Conservation (phyloP, 2,329 filamentous ascomycete genomes). For the Aspergillus unguis region DNA sequence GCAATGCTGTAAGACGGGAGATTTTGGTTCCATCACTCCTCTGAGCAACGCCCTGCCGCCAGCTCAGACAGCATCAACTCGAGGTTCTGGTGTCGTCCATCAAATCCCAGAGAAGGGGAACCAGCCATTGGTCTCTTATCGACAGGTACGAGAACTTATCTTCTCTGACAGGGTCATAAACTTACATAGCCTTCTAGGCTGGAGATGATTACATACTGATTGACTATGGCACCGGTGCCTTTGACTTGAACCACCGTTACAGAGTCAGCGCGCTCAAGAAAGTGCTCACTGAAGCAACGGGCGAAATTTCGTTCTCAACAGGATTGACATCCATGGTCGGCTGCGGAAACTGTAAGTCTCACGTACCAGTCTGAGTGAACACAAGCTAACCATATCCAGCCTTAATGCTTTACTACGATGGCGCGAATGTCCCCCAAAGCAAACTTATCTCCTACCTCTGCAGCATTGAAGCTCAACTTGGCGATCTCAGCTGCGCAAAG, state of each 20-base stretch:
- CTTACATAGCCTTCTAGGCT: conserved; percentile 34
- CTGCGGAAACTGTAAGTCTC: conserved; percentile 40
- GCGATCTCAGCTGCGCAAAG: conserved; percentile 39
- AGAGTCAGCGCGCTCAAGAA: conserved; percentile 54
- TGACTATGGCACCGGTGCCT: conserved; percentile 56
- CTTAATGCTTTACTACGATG: conserved; percentile 47
- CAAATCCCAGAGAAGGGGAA: conserved; percentile 33
- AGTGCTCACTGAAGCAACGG: conserved; percentile 37
- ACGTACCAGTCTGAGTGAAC: background rate
- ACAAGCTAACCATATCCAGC: conserved; percentile 20
- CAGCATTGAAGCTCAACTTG: conserved; percentile 37
- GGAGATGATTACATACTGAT: conserved; percentile 55
- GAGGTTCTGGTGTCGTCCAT: conserved; percentile 33
- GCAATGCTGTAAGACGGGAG: conserved; percentile 34
- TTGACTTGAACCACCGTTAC: conserved; percentile 57
- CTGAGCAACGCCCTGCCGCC: conserved; percentile 26
- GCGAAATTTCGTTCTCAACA: conserved; percentile 37
- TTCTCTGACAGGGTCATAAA: no score
- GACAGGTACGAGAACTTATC: conserved; percentile 28
- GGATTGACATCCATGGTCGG: conserved; percentile 52
- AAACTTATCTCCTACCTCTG: conserved; percentile 38
- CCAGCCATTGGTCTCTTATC: conserved; percentile 42
- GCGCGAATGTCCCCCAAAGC: conserved; percentile 37
- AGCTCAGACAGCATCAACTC: conserved; percentile 19
- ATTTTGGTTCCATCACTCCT: conserved; percentile 32